A percentile compares a stretch with the other conserved stretches of the same genome.
Conservation (phyloP, 2,329 filamentous ascomycete genomes). For the Venturia asperata region DNA sequence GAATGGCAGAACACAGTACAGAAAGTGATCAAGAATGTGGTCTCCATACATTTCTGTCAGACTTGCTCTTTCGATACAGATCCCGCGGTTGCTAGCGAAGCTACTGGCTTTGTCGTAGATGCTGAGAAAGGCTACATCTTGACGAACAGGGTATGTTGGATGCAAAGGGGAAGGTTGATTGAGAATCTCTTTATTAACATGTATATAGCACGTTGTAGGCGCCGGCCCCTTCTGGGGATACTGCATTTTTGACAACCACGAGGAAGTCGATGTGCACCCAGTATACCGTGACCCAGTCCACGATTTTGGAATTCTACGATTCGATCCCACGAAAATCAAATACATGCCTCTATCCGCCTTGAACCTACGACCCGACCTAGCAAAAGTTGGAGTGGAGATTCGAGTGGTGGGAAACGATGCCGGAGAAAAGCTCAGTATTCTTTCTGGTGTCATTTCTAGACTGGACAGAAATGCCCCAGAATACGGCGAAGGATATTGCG, state of each 20-base stretch:
- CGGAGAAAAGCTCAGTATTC: constrained; percentile 94
- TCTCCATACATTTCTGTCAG: constrained; percentile 98
- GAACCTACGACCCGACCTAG: constrained; percentile 71
- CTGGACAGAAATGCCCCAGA: constrained; percentile 95
- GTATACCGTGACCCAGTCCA: constrained; percentile 98
- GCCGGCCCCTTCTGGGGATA: constrained; percentile 97
- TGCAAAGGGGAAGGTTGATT: not conserved
- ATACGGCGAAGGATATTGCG: constrained; percentile 95
- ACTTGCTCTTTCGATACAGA: constrained; percentile 99
- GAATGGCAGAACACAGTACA: constrained; percentile 97
- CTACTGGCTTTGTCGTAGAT: constrained; percentile 96
- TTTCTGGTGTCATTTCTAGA: constrained; percentile 94
- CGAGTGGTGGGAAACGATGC: constrained; percentile 97
- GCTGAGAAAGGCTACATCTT: constrained; percentile 70
- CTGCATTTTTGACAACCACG: constrained; percentile 97
- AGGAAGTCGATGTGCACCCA: constrained; percentile 88
- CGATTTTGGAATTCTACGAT: constrained; percentile 94
- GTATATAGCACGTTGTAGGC: constrained; percentile 72
- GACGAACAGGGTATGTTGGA: constrained; percentile 38
- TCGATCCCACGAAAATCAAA: constrained; percentile 92
- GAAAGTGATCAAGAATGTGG: constrained; percentile 86
- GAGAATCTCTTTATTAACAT: constrained; percentile 24
- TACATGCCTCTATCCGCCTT: constrained; percentile 88
- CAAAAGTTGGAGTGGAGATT: constrained; percentile 81
- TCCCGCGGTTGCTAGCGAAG: constrained; percentile 83